These are phyloP conservation scores for Scheffersomyces segobiensis DNA, from an alignment of 1,139 yeast genomes.

Conservation along the genomic window DNA sequence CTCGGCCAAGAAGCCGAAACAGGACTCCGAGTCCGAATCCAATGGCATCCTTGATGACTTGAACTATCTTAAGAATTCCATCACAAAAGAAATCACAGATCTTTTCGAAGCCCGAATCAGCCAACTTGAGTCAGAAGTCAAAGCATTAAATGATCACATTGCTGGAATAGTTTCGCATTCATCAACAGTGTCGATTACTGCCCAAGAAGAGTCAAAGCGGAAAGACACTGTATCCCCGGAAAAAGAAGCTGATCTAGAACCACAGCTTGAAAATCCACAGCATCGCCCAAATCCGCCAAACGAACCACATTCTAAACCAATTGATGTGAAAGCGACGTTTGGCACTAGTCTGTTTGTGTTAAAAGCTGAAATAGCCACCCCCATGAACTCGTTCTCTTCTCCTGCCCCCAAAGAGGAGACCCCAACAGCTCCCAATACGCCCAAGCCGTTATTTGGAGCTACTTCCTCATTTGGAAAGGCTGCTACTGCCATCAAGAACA, in stretches of 20 bases:
- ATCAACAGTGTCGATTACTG: background rate
- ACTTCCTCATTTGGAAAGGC: slow-evolving; percentile 59
- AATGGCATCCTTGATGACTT: slow-evolving; percentile 1
- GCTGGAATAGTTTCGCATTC: background rate
- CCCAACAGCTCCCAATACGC: slow-evolving; percentile 11
- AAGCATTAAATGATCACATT: slow-evolving; percentile 10
- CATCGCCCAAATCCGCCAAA: background rate
- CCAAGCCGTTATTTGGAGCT: slow-evolving; percentile 42
- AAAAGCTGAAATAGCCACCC: slow-evolving; percentile 21
- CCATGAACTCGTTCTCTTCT: slow-evolving; percentile 17
- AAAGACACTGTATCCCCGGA: background rate
- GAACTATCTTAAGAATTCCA: slow-evolving; percentile 2
- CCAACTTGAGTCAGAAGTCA: slow-evolving; percentile 22
- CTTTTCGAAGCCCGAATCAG: slow-evolving; percentile 20
- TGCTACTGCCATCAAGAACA: slow-evolving; percentile 19
- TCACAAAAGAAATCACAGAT: slow-evolving; percentile 5
- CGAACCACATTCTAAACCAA: background rate
- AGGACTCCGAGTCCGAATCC: slow-evolving; percentile 3
- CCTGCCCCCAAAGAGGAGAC: slow-evolving; percentile 5
- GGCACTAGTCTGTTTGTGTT: slow-evolving; percentile 33
- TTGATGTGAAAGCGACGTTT: slow-evolving; percentile 22
- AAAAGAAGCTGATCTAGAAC: background rate
- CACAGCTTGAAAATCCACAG: background rate
- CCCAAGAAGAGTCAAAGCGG: background rate
- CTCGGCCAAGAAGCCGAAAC: slow-evolving; percentile 11